Percentiles rank a stretch among this genome's conserved stretches.
These are phyloP conservation scores for Lactuca saligna DNA, from an alignment of 129 eudicot species.

Conservation along the genomic window DNA sequence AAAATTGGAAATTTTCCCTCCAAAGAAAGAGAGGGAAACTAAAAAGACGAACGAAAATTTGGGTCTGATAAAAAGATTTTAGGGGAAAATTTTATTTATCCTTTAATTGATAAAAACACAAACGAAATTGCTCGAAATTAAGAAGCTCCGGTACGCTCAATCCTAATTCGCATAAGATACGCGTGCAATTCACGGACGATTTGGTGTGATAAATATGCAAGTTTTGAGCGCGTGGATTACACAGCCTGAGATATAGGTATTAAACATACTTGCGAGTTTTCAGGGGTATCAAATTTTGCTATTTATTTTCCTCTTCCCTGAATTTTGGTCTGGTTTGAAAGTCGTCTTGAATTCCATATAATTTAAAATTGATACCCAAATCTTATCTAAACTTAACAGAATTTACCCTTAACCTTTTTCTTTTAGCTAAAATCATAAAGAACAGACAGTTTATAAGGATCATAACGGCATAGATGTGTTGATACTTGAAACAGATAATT, in stretches of 20 bases:
- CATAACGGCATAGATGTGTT: no score
- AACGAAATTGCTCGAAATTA: slow-evolving; percentile 5
- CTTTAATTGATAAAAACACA: neutral
- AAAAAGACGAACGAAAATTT: slow-evolving; percentile 29
- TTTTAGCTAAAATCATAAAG: no score
- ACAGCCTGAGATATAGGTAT: neutral
- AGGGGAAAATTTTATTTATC: slow-evolving; percentile 16
- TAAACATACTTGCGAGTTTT: slow-evolving; percentile 1
- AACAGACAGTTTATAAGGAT: no score
- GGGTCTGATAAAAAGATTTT: slow-evolving; percentile 28
- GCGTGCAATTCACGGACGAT: slow-evolving; percentile 15
- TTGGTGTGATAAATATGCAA: neutral
- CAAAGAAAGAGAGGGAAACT: slow-evolving; percentile 45
- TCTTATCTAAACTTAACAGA: no score
- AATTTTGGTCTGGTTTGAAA: neutral
- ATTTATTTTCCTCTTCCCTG: neutral
- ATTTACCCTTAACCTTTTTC: no score
- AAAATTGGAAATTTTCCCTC: slow-evolving; percentile 39
- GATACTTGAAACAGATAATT: no score
- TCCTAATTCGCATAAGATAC: neutral
- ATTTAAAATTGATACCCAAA: no score
- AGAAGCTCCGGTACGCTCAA: neutral
- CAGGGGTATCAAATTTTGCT: slow-evolving; percentile 1
- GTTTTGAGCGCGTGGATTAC: slow-evolving; percentile 10
- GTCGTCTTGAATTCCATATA: no score